Evolutionary conservation across 768 basidiomycete genomes (phyloP).

Genomic region (Exidia glandulosa): DNA sequence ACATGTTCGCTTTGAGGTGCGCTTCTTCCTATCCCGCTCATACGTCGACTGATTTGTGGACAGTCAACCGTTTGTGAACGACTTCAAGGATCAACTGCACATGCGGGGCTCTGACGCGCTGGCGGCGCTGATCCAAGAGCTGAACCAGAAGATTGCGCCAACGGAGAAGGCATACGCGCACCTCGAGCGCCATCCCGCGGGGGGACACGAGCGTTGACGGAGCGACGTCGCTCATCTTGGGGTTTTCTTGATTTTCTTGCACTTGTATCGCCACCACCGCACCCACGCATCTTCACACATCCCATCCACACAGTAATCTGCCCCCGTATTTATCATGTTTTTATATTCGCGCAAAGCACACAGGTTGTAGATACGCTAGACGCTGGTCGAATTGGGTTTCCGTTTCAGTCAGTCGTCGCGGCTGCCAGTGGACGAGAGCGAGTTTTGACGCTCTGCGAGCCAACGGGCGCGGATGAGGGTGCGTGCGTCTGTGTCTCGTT

Average conservation of each 20-base stretch:
- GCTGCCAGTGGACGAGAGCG: too few relatives aligned
- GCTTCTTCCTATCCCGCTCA: neutral
- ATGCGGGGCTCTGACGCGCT: neutral
- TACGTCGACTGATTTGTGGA: neutral
- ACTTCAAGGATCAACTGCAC: neutral
- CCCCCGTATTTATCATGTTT: neutral
- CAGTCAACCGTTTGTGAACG: neutral
- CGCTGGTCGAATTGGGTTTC: neutral
- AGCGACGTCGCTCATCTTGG: neutral
- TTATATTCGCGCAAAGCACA: neutral
- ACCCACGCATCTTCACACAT: neutral
- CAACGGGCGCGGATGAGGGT: constrained; percentile 1
- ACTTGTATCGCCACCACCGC: neutral
- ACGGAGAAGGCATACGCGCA: neutral
- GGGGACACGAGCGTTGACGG: neutral
- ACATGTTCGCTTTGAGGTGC: neutral
- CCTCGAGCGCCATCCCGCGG: neutral
- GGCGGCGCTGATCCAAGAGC: neutral
- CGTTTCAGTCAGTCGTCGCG: too few relatives aligned
- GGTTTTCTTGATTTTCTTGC: neutral
- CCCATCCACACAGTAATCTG: neutral
- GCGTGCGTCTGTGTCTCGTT: neutral
- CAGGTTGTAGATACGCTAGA: neutral
- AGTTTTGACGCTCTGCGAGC: neutral
- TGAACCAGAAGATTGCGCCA: neutral